A percentile compares a stretch with the other conserved stretches of the same genome.
These are phyloP conservation scores for Saccharomycopsis amapae DNA, from an alignment of 805 yeast genomes.

Conservation along the genomic window DNA sequence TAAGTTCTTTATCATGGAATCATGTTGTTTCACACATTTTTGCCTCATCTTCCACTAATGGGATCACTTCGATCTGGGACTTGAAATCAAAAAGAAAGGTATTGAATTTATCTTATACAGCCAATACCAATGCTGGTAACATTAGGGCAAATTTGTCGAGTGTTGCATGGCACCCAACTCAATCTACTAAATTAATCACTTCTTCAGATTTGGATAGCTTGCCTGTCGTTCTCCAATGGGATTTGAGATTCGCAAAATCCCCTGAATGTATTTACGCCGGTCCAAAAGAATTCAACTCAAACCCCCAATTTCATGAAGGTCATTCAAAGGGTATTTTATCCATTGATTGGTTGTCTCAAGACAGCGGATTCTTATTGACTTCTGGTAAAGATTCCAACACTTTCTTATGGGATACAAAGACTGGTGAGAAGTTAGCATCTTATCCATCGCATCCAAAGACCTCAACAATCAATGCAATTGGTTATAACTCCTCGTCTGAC, in stretches of 20 bases:
- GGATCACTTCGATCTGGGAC: slow-evolving; percentile 92
- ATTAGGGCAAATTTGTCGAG: slow-evolving; percentile 65
- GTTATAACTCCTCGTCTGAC: slow-evolving; percentile 56
- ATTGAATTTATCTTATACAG: slow-evolving; percentile 68
- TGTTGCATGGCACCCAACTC: slow-evolving; percentile 93
- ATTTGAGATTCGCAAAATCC: slow-evolving; percentile 85
- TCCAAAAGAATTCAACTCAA: slow-evolving; percentile 21
- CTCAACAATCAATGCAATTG: slow-evolving; percentile 21
- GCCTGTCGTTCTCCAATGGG: slow-evolving; percentile 87
- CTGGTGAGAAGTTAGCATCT: slow-evolving; percentile 67
- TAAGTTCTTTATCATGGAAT: slow-evolving; percentile 85
- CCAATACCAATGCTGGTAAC: slow-evolving; percentile 35
- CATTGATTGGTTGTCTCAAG: slow-evolving; percentile 88
- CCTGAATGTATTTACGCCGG: slow-evolving; percentile 47
- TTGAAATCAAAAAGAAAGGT: slow-evolving; percentile 82
- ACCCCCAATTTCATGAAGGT: slow-evolving; percentile 49
- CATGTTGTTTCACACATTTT: slow-evolving; percentile 73
- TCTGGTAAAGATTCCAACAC: slow-evolving; percentile 89
- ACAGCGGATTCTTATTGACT: slow-evolving; percentile 71
- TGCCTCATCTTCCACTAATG: slow-evolving; percentile 82
- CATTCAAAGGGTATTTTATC: slow-evolving; percentile 86
- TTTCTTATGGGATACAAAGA: slow-evolving; percentile 81
- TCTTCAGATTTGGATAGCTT: slow-evolving; percentile 76
- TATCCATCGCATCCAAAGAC: slow-evolving; percentile 45
- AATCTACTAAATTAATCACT: slow-evolving; percentile 79